Base-by-base conservation (phyloP, 225 moss, liverwort and hornwort genomes). In the Asterella californica region DNA sequence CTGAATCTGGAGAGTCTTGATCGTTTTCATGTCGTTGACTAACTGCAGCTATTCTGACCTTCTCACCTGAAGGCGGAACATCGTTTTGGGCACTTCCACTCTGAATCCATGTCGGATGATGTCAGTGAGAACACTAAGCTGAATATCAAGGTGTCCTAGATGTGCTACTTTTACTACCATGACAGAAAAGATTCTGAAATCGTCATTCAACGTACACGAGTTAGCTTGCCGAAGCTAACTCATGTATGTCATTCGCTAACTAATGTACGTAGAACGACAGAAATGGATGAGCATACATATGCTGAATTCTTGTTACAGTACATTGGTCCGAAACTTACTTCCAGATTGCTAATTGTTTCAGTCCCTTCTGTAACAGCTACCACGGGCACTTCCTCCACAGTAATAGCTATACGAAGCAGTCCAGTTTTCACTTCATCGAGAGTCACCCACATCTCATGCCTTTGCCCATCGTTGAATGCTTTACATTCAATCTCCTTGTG, bases 371-470 rank as follows among this genome's bases (percentile, higher is more conserved):
- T 53, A 47, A 69, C 66, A 50, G 42, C 81, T 79, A 27, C 71
- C 84, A 15, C 81, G 81, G 80, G 79, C 22, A 80, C 82, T 15
- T 91, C 89, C 70, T 75, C 74, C 29, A 92, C 81, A 9, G 90
- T 91, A 36, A 99, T 82, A 61, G 91, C 91, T 25, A 95, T 57
- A 82, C 82, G 89, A 54, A 99, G 81, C 84, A 84, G 82, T 78
- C 99, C 99, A 73, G 92, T 93, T 45, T 90, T 92, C 75, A 99
- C 99, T 66, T 76, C 81, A 66, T 90, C 76, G 6, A 99, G 92
- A 45, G 22, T 71, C 49, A 95, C 81, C 92, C 90, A 91, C 82
- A 91, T 83, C 21, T 91, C 93, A 84, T 94, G 95, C n/a, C 91
- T 88, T 75, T 86, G 82, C 67, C 93, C 93, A 78, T 85, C 95